Conservation (phyloP, 1,139 yeast species). For the Torulaspora globosa region DNA sequence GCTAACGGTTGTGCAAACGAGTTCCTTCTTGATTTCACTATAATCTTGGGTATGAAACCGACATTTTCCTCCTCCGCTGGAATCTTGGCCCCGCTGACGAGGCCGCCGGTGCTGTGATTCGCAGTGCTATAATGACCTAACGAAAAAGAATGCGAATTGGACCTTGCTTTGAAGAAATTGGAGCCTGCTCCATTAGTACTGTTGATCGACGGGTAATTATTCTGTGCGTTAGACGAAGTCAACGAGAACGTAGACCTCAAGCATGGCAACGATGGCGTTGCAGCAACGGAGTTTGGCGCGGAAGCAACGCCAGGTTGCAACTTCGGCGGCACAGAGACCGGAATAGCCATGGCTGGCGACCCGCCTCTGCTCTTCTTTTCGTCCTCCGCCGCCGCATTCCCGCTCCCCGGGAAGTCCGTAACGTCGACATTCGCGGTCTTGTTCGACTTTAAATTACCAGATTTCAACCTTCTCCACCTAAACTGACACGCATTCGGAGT, state of each 20-base stretch:
- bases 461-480: conserved; percentile 68
- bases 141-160: conserved; percentile 30
- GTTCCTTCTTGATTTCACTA: conserved; percentile 36
- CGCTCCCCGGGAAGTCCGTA: conserved; percentile 20
- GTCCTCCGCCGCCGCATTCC: not conserved
- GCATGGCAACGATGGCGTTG: conserved; percentile 6
- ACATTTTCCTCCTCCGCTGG: conserved; percentile 33
- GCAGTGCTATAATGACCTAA: conserved; percentile 10
- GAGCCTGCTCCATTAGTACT: conserved; percentile 17
- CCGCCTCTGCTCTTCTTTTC: not conserved
- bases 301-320: conserved; percentile 3
- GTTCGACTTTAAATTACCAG: conserved; percentile 59
- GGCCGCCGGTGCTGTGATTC: conserved; percentile 5
- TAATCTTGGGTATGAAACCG: conserved; percentile 37
- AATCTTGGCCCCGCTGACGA: conserved; percentile 5
- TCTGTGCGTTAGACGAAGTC: conserved; percentile 5
- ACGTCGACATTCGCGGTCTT: conserved; percentile 38
- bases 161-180: conserved; percentile 31
- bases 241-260: conserved; percentile 13
- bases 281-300: conserved; percentile 7
- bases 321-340: conserved; percentile 2
- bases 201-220: conserved; percentile 7
- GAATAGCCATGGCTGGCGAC: conserved; percentile 8
- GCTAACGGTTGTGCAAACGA: conserved; percentile 25
- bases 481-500: conserved; percentile 79